Evolutionary conservation across 805 yeast genomes (phyloP), one percentile per base, ranked within the genome.

Genomic region (Starmerella powellii): DNA sequence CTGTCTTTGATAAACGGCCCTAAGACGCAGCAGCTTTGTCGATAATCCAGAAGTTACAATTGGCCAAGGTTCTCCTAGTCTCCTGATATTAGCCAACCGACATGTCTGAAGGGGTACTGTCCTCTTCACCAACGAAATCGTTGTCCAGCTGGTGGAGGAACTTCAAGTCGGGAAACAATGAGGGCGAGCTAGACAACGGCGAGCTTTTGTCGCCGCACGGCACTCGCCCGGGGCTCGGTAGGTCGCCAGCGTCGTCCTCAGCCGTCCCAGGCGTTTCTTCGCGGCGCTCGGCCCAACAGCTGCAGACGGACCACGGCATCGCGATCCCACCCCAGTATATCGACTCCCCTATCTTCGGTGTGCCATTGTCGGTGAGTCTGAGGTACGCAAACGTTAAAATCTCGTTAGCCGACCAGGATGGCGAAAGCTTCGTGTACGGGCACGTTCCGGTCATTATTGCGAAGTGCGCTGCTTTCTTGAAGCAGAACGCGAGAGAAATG

Each of bases 381-480:
- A 62, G 70, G 27, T 71, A 78, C 46, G 95, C 97, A 0, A 77
- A 78, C 44, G 94, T 87, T 15, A 71, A 74, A 37, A 81, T 85
- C 40, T 73, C 78, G 29, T 73, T 81, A 6, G 67, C 79, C 34
- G 72, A 73, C 48, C 69, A 71, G 10, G 41, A 54, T 34, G 74
- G 75, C 48, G 78, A 77, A 21, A 73, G 77, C 44, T 73, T 81
- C 26, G 76, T 78, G 38, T 91, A 84, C 58, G 98, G 97, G 18
- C 68, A 77, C 40, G 83, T 91, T 16, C 99, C 99, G 0, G 72
- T 85, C 15, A 80, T 91, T 12, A 93, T 91, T n/a, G 97, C 96
- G 13, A 81, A 85, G 52, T 88, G 98, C 63, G 96, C 97, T 1
- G 78, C 82, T 0, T 87, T 64, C 56, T 63, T 91, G 46, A 88